A percentile compares a stretch with the other conserved stretches of the same genome.
phyloP scores from a whole-genome alignment of 1,139 yeast species.

The Yamadazyma membranifaciens region DNA sequence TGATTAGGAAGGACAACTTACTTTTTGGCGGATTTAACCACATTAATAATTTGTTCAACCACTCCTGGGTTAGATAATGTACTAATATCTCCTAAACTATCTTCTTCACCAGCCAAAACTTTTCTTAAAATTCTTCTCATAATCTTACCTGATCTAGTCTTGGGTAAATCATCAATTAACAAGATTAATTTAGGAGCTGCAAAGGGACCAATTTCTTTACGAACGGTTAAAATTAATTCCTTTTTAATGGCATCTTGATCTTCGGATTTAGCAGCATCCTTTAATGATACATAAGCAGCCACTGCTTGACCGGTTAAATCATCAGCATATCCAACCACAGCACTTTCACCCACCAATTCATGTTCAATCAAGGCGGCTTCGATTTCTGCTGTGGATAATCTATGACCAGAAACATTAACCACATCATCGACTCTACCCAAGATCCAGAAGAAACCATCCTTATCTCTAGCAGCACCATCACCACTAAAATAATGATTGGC shows the following conservation, averaged over 20 bases:
- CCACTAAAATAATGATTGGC: slow-evolving; percentile 73
- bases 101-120: slow-evolving; percentile 76
- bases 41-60: slow-evolving; percentile 61
- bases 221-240: slow-evolving; percentile 67
- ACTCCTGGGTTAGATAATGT: slow-evolving; percentile 73
- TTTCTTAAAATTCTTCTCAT: slow-evolving; percentile 83
- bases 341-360: slow-evolving; percentile 68
- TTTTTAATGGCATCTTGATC: slow-evolving; percentile 59
- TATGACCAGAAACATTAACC: slow-evolving; percentile 77
- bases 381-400: slow-evolving; percentile 79
- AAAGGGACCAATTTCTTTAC: slow-evolving; percentile 81
- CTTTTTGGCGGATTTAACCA: slow-evolving; percentile 43
- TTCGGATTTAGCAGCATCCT: slow-evolving; percentile 38
- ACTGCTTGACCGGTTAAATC: slow-evolving; percentile 83
- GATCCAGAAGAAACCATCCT: slow-evolving; percentile 77
- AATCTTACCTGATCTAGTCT: slow-evolving; percentile 80
- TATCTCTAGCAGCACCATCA: slow-evolving; percentile 80
- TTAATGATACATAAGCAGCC: slow-evolving; percentile 74
- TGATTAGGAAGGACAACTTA: slow-evolving; percentile 5
- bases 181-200: slow-evolving; percentile 77
- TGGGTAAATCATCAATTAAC: slow-evolving; percentile 74
- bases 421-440: slow-evolving; percentile 83
- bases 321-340: slow-evolving; percentile 79
- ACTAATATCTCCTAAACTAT: slow-evolving; percentile 75
- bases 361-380: slow-evolving; percentile 79